Evolutionary conservation across 208 protist species (phyloP).

Genomic region (Acanthamoeba lenticulata): DNA sequence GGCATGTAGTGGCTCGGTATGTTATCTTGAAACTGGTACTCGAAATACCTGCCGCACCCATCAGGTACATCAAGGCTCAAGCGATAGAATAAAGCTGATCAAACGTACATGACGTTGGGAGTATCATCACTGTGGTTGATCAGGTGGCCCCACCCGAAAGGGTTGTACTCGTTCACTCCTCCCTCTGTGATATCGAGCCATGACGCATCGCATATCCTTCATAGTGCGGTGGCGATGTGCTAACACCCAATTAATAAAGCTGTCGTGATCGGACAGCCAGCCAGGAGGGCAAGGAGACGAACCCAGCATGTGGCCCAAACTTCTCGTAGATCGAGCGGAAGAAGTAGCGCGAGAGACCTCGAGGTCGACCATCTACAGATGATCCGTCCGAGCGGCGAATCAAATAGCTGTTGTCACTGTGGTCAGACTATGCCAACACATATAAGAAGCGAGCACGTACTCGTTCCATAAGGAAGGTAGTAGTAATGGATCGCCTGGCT

Average conservation of each 20-base stretch:
- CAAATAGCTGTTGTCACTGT: background rate
- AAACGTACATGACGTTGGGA: constrained; percentile 37
- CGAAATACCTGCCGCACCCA: background rate
- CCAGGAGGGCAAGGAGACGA: background rate
- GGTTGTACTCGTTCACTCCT: background rate
- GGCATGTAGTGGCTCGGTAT: background rate
- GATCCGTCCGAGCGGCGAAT: constrained; percentile 29
- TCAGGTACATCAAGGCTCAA: background rate
- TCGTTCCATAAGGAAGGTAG: constrained; percentile 20
- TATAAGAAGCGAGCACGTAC: background rate
- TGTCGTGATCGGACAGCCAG: background rate
- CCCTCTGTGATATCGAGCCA: constrained; percentile 5
- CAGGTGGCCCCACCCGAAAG: constrained; percentile 20
- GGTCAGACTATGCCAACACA: background rate
- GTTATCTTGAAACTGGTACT: constrained; percentile 7
- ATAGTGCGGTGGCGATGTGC: background rate
- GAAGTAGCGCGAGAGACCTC: constrained; percentile 28
- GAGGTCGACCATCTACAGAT: constrained; percentile 32
- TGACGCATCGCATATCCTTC: background rate
- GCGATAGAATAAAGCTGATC: background rate
- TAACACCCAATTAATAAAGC: background rate
- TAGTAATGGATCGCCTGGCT: constrained; percentile 13
- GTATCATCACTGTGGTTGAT: constrained; percentile 24
- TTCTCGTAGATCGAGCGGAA: constrained; percentile 44
- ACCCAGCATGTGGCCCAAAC: constrained; percentile 35